Evolutionary conservation across 164 flowering plant genomes (phyloP).

Genomic region (Annona cherimola): DNA sequence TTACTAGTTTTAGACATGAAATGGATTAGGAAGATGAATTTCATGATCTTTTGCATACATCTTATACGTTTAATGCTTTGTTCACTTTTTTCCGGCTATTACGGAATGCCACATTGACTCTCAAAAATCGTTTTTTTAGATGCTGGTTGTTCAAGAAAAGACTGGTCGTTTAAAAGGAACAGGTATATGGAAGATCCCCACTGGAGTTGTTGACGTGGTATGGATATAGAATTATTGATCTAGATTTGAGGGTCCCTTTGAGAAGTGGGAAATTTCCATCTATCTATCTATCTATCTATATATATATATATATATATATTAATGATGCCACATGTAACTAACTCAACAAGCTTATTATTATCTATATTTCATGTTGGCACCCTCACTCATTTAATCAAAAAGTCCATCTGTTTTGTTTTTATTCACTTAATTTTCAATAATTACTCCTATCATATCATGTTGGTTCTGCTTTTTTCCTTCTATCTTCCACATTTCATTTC

Average conservation of each 20-base stretch:
- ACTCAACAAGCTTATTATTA: no score
- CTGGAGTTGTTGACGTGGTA: conserved; percentile 38
- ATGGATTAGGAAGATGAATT: neutral
- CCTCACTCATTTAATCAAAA: no score
- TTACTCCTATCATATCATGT: no score
- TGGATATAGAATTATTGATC: neutral
- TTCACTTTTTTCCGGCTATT: neutral
- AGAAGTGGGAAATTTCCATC: neutral
- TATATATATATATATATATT: no score
- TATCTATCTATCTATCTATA: neutral
- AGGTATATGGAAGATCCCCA: conserved; percentile 43
- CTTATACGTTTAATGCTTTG: neutral
- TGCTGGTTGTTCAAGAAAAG: conserved; percentile 43
- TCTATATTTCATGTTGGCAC: no score
- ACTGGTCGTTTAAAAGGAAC: conserved; percentile 29
- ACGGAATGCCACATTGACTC: neutral
- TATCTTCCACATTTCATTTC: no score
- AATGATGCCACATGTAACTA: neutral
- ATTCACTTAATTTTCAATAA: no score
- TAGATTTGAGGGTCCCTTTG: neutral
- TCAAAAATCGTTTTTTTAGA: conserved; percentile 19
- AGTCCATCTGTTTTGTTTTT: no score
- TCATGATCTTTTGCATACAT: neutral
- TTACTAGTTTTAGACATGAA: neutral
- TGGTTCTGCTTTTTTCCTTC: no score